phyloP scores from a whole-genome alignment of 169 alveolate species.

The Plasmodium vivax region DNA sequence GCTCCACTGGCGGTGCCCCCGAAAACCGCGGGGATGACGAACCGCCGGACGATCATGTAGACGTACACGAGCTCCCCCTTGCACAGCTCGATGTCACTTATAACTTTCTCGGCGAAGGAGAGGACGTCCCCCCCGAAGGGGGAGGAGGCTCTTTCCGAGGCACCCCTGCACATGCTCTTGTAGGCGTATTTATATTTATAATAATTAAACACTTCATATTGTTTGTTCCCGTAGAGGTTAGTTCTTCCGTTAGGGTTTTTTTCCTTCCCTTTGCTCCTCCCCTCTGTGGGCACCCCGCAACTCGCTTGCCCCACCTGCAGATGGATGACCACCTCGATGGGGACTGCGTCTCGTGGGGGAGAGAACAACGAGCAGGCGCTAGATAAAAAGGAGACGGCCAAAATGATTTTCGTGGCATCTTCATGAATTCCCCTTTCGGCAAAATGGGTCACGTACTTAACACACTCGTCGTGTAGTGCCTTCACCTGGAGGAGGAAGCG shows the following conservation, averaged over 20 bases:
- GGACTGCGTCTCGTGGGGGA: neutral
- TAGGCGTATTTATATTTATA: slow-evolving; percentile 33
- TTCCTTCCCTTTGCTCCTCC: neutral
- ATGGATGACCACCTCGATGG: neutral
- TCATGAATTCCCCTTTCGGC: neutral
- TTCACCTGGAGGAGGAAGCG: neutral
- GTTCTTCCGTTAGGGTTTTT: neutral
- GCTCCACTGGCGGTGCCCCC: neutral
- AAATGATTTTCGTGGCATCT: neutral
- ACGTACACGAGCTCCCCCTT: slow-evolving; percentile 31
- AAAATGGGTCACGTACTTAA: neutral
- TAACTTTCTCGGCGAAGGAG: slow-evolving; percentile 8
- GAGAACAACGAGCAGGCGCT: neutral
- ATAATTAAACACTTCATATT: slow-evolving; percentile 11
- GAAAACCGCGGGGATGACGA: slow-evolving; percentile 15
- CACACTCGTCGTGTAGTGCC: slow-evolving; percentile 8
- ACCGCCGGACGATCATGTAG: slow-evolving; percentile 8
- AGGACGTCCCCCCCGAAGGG: neutral
- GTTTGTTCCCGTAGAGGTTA: neutral
- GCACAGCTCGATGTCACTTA: slow-evolving; percentile 37
- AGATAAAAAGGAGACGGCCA: neutral
- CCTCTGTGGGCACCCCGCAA: neutral
- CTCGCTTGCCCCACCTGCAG: neutral
- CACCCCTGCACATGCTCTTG: neutral
- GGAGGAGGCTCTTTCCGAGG: neutral